These are phyloP conservation scores for Stephanodiscus triporus DNA, from an alignment of 108 stramenopile species.

Conservation along the genomic window DNA sequence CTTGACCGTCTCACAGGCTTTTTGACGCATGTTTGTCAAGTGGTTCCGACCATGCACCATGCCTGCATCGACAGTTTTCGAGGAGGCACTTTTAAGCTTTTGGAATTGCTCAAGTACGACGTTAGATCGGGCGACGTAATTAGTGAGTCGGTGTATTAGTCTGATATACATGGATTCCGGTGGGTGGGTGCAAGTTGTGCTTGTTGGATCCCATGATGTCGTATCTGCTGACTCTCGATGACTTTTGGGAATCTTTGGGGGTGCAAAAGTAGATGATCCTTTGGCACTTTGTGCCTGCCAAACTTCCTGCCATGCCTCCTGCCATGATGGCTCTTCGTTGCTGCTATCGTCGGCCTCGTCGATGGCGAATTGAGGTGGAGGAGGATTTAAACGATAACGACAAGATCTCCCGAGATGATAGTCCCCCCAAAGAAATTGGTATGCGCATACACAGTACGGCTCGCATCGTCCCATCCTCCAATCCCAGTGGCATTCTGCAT, in stretches of 20 bases:
- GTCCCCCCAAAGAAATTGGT: conserved; percentile 66
- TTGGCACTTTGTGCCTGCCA: conserved; percentile 30
- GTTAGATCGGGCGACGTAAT: conserved; percentile 19
- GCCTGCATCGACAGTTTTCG: neutral
- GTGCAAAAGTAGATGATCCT: conserved; percentile 18
- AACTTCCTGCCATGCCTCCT: conserved; percentile 51
- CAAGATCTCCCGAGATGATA: conserved; percentile 83
- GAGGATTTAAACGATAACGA: conserved; percentile 44
- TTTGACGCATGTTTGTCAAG: conserved; percentile 19
- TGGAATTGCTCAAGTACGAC: conserved; percentile 22
- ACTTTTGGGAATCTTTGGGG: conserved; percentile 19
- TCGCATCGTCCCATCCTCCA: conserved; percentile 81
- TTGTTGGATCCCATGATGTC: conserved; percentile 10
- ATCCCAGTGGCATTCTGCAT: conserved; percentile 65
- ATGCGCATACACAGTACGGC: conserved; percentile 74
- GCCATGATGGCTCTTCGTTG: conserved; percentile 26
- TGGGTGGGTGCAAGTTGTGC: conserved; percentile 32
- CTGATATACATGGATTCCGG: conserved; percentile 43
- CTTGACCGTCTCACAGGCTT: conserved; percentile 39
- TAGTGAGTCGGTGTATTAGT: conserved; percentile 25
- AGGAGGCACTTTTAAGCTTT: conserved; percentile 14
- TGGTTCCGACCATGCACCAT: conserved; percentile 25
- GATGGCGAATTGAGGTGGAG: conserved; percentile 7
- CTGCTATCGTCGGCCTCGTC: conserved; percentile 1
- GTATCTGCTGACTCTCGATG: neutral